Base-by-base conservation (phyloP, 768 basidiomycete species). In the Russula emetica region DNA sequence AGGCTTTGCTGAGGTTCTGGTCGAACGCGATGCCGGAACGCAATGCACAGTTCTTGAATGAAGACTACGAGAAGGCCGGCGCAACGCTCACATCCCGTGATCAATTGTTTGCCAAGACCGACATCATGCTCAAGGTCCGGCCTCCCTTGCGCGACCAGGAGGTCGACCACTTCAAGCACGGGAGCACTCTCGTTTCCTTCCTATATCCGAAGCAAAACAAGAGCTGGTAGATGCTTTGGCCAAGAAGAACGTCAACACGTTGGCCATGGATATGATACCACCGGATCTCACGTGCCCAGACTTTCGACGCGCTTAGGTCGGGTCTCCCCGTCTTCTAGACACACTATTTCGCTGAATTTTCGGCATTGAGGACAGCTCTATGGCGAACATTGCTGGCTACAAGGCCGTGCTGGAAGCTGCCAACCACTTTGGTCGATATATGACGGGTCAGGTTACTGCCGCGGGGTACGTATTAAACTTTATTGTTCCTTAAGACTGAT, bases 261-360 rank as follows among this genome's bases (percentile, higher is more conserved):
- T 94, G 71, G 91, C 88, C 72, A 94, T 94, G 92, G 92, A 94
- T 72, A 84, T 87, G 83, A 92, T 94, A 78, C 92, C 92, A n/a
- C 69, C 83, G 92, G 62, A 93, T 94, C 69, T 93, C 90, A 65
- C 84, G 92, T 58, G 92, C 92, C 51, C 92, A 94, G 73, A 88
- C 88, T 24, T 94, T 93, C 67, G 92, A 94, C 75, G 92, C 88
- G 42, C 76, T 94, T 69, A 92, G 90, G 90, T 88, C 59, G 67
- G 73, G 60, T 40, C 36, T 55, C 58, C 45, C 16, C 58, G 47
- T 22, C 40, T 34, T 18, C 44, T 32, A 34, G 36, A 16, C 30
- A 16, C 3, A 20, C 3, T 22, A 49, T 20, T 60, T 61, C 28
- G 7, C 61, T 30, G 51, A n/a, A 32, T 28, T 20, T n/a, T 24